A percentile compares a stretch with the other conserved stretches of the same genome.
Evolutionary conservation across 768 basidiomycete genomes (phyloP).

Genomic region (Rossbeevera mucosa): DNA sequence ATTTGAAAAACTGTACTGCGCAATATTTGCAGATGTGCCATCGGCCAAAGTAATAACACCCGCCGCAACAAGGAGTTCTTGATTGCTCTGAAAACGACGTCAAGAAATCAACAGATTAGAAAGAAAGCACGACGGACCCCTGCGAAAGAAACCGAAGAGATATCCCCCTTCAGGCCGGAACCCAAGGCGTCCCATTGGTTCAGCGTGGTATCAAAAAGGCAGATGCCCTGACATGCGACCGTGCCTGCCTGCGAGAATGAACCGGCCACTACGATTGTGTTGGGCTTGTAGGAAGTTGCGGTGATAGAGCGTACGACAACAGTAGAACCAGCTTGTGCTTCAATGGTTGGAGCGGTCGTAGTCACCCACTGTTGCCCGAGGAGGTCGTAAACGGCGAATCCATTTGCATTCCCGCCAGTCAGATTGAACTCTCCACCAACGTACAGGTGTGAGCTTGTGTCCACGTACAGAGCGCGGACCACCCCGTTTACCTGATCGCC

Average conservation of each 20-base stretch:
- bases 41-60: conserved; percentile 72
- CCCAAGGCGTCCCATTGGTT: conserved; percentile 82
- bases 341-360: conserved; percentile 54
- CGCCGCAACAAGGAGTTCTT: conserved; percentile 69
- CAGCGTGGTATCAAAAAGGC: conserved; percentile 61
- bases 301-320: conserved; percentile 73
- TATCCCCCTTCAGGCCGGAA: conserved; percentile 74
- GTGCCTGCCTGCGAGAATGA: conserved; percentile 78
- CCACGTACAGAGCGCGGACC: conserved; percentile 71
- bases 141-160: conserved; percentile 72
- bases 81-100: conserved; percentile 44
- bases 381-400: conserved; percentile 81
- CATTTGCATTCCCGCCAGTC: conserved; percentile 51
- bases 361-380: conserved; percentile 56
- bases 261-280: conserved; percentile 79
- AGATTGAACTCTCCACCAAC: conserved; percentile 83
- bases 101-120: conserved; percentile 1
- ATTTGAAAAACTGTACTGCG: conserved; percentile 66
- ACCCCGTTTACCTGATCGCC: conserved; percentile 69
- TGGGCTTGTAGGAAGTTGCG: conserved; percentile 52
- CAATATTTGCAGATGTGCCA: conserved; percentile 66
- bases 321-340: conserved; percentile 45
- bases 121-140: conserved; percentile 50
- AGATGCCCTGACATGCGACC: conserved; percentile 71
- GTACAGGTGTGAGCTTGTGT: conserved; percentile 57